Evolutionary conservation across 305 asterid species (phyloP).

Genomic region (Striga hermonthica): DNA sequence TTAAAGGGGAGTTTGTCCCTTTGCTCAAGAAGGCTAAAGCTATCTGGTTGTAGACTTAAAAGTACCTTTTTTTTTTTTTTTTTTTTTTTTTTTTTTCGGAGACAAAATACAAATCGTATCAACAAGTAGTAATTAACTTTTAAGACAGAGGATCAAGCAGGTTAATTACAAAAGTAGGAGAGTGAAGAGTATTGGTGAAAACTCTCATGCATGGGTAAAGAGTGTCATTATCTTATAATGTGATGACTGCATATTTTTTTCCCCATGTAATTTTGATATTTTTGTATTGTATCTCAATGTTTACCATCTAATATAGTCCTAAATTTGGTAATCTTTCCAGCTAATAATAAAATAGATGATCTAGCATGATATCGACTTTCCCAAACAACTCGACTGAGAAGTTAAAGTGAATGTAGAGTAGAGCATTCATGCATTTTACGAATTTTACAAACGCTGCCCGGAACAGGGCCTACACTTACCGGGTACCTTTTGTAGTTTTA

Average conservation of each 20-base stretch:
- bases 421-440: no score
- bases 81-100: no score
- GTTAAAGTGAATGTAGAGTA: not conserved
- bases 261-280: slow-evolving; percentile 27
- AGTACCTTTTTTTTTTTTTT: not conserved
- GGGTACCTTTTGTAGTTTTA: no score
- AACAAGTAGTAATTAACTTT: no score
- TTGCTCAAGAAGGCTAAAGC: slow-evolving; percentile 57
- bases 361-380: not conserved
- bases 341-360: not conserved
- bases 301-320: not conserved
- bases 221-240: slow-evolving; percentile 32
- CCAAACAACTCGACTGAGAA: not conserved
- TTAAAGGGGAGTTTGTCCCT: slow-evolving; percentile 43
- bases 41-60: slow-evolving; percentile 49
- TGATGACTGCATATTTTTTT: slow-evolving; percentile 25
- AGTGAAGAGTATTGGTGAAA: not conserved
- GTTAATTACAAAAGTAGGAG: slow-evolving; percentile 1
- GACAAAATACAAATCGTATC: no score
- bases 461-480: no score
- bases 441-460: no score
- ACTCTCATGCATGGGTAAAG: not conserved
- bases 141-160: no score
- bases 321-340: not conserved
- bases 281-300: not conserved